phyloP scores from a whole-genome alignment of 2,329 filamentous ascomycete genomes.

The Trichophyton schoenleinii region DNA sequence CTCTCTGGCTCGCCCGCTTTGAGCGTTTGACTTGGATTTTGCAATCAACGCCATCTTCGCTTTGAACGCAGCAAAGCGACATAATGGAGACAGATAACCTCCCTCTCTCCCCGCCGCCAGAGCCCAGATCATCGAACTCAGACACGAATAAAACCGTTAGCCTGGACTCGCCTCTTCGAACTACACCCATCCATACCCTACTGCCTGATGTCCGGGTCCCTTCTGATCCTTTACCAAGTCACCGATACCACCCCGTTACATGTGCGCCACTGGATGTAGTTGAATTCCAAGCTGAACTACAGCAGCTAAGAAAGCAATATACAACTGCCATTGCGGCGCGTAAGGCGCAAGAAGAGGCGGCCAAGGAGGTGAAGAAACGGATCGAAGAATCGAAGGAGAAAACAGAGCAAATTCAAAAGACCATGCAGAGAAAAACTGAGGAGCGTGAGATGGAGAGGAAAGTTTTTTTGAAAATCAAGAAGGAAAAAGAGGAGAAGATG shows the following conservation, averaged over 20 bases:
- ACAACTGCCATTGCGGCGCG: conserved; percentile 24
- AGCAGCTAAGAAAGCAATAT: conserved; percentile 26
- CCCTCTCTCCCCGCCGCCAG: conserved; percentile 26
- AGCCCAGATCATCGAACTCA: conserved; percentile 15
- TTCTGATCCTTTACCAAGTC: conserved; percentile 20
- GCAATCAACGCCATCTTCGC: no score
- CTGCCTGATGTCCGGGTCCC: conserved; percentile 31
- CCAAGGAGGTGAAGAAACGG: conserved; percentile 27
- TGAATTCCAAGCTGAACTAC: conserved; percentile 22
- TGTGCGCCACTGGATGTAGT: conserved; percentile 24
- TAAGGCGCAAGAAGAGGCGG: conserved; percentile 27
- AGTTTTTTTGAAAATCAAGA: conserved; percentile 31
- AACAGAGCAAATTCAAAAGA: conserved; percentile 27
- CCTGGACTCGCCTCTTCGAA: conserved; percentile 26
- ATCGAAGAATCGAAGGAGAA: conserved; percentile 28
- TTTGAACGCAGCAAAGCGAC: not conserved
- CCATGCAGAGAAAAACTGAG: conserved; percentile 32
- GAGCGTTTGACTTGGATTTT: no score
- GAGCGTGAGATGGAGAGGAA: conserved; percentile 33
- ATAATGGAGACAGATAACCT: conserved; percentile 13
- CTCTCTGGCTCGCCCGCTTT: no score
- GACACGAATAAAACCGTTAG: conserved; percentile 15
- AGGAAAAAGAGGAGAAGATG: conserved; percentile 21
- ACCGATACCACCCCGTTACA: conserved; percentile 29
- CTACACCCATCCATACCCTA: conserved; percentile 28